Conservation (phyloP, 2,329 filamentous ascomycete species). For the Botryotinia narcissicola region DNA sequence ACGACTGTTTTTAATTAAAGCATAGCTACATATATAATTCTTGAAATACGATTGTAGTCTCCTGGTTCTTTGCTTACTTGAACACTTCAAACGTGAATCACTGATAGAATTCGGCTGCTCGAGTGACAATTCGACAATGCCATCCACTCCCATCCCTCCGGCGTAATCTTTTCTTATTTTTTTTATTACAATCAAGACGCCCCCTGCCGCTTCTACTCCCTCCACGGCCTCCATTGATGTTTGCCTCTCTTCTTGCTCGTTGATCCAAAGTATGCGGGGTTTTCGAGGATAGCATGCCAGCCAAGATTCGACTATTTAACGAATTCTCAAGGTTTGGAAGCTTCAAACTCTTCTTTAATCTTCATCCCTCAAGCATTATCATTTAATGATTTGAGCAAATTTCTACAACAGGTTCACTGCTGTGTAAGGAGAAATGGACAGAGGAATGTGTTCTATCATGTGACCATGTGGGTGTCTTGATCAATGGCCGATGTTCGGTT, state of each 20-base stretch:
- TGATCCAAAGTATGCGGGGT: not conserved
- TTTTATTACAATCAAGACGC: not conserved
- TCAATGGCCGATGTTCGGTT: conserved; percentile 21
- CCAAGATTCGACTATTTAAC: not conserved
- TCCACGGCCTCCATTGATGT: not conserved
- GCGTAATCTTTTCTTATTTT: not conserved
- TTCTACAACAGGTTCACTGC: not conserved
- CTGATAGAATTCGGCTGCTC: not conserved
- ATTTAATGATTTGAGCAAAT: not conserved
- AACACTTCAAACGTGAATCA: not conserved
- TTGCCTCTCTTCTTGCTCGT: not conserved
- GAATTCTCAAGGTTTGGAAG: not conserved
- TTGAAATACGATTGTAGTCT: not conserved
- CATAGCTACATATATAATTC: not conserved
- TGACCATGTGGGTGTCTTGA: conserved; percentile 20
- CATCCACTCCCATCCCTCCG: not conserved
- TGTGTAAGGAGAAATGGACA: not conserved
- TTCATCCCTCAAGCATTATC: not conserved
- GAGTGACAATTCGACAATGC: not conserved
- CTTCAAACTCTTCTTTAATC: not conserved
- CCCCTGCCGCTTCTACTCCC: not conserved
- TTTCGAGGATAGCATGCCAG: not conserved
- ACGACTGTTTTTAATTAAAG: conserved; percentile 14
- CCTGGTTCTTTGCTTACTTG: not conserved
- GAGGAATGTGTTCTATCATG: not conserved